These are phyloP conservation scores for Berkeleyomyces rouxiae DNA, from an alignment of 2,329 filamentous ascomycete species.

Conservation along the genomic window DNA sequence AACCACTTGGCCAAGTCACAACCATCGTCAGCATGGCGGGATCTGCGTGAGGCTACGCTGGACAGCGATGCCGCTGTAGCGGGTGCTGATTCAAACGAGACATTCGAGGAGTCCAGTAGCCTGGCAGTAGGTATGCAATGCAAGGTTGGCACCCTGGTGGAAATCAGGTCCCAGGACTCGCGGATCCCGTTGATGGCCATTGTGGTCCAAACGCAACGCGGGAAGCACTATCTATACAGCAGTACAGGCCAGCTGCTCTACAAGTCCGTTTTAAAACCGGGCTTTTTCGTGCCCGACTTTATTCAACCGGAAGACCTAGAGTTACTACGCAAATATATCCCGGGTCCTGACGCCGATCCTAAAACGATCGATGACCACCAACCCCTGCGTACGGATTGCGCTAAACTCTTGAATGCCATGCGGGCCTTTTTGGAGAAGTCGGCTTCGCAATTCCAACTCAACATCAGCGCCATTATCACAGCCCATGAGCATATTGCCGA, in stretches of 20 bases:
- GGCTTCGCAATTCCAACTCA: slow-evolving; percentile 29
- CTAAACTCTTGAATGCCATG: slow-evolving; percentile 31
- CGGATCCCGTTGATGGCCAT: slow-evolving; percentile 33
- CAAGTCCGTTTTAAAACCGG: slow-evolving; percentile 25
- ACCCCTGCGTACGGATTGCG: slow-evolving; percentile 29
- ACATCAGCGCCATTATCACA: slow-evolving; percentile 31
- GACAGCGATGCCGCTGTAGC: not conserved
- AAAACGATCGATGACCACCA: slow-evolving; percentile 17
- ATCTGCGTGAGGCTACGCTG: slow-evolving; percentile 6
- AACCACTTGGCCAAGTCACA: slow-evolving; percentile 5
- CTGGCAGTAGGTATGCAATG: not conserved
- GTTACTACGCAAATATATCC: slow-evolving; percentile 18
- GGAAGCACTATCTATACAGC: slow-evolving; percentile 37
- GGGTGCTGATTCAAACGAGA: not conserved
- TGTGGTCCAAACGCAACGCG: slow-evolving; percentile 34
- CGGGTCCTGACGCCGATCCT: slow-evolving; percentile 7
- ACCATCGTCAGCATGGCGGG: slow-evolving; percentile 4
- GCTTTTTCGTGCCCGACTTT: slow-evolving; percentile 36
- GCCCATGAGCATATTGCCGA: slow-evolving; percentile 27
- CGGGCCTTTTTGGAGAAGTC: slow-evolving; percentile 26
- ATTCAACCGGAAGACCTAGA: slow-evolving; percentile 25
- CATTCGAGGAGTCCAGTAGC: not conserved
- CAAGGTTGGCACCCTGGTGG: slow-evolving; percentile 12
- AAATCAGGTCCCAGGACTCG: slow-evolving; percentile 22
- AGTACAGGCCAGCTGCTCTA: slow-evolving; percentile 33